These are phyloP conservation scores for Mycena haematopus DNA, from an alignment of 768 basidiomycete genomes.

Conservation along the genomic window DNA sequence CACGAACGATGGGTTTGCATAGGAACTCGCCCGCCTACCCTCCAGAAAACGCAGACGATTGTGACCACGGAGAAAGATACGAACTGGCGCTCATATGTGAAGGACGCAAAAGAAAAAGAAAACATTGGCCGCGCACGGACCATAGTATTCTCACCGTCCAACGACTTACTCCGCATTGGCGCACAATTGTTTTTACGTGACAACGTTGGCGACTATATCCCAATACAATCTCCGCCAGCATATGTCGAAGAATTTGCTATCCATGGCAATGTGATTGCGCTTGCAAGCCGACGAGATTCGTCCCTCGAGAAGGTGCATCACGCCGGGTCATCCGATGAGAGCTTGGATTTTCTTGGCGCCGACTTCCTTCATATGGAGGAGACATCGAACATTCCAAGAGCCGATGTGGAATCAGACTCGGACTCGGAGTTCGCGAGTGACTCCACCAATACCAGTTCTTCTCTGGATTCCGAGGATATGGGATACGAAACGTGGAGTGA, in stretches of 20 bases:
- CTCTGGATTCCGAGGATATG: constrained; percentile 17
- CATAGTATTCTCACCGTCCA: neutral
- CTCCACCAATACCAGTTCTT: constrained; percentile 1
- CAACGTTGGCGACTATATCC: constrained; percentile 4
- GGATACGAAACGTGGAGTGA: constrained; percentile 34
- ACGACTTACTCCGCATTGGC: constrained; percentile 23
- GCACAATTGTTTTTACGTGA: constrained; percentile 15
- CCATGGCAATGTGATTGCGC: constrained; percentile 1
- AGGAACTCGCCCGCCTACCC: neutral
- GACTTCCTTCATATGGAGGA: constrained; percentile 11
- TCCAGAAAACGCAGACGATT: constrained; percentile 2
- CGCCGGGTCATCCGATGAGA: constrained; percentile 16
- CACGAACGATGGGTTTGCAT: constrained; percentile 4
- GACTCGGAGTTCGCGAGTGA: constrained; percentile 1
- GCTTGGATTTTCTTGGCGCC: constrained; percentile 6
- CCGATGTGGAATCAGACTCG: neutral
- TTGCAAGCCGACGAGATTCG: constrained; percentile 4
- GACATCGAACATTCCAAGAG: neutral
- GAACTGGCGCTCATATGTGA: constrained; percentile 18
- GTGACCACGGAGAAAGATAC: neutral
- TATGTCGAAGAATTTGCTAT: constrained; percentile 23
- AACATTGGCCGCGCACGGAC: neutral
- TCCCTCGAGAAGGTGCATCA: neutral
- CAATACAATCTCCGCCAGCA: constrained; percentile 2
- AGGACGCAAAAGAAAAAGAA: neutral